Conservation (phyloP, 805 yeast species). For the Pichia exigua region DNA sequence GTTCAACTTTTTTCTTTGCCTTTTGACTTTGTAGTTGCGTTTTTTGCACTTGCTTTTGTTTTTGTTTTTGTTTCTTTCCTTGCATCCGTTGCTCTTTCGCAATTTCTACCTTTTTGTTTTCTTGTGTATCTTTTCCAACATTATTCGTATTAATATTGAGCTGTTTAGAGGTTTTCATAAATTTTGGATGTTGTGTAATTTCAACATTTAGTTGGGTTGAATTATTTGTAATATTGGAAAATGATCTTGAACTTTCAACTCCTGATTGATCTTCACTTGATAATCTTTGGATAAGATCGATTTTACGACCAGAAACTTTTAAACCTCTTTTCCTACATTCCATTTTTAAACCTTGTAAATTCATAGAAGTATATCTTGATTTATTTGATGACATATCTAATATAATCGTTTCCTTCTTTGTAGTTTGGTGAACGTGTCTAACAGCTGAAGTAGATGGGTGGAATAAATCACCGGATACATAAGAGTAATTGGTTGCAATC, state of each 20-base stretch:
- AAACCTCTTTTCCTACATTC: constrained; percentile 57
- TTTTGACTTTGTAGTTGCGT: background rate
- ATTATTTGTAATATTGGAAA: background rate
- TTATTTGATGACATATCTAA: constrained; percentile 18
- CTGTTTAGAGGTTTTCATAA: background rate
- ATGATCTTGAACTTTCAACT: constrained; percentile 7
- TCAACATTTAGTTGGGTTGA: background rate
- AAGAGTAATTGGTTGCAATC: background rate
- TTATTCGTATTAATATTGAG: too few species aligned
- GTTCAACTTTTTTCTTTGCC: background rate
- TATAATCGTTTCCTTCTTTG: constrained; percentile 26
- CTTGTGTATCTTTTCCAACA: background rate
- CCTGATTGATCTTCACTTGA: constrained; percentile 9
- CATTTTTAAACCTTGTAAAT: constrained; percentile 43
- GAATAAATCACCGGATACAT: constrained; percentile 13
- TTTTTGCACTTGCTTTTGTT: background rate
- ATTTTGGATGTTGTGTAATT: background rate
- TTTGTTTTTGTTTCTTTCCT: background rate
- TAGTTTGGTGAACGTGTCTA: constrained; percentile 29
- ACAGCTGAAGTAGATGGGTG: constrained; percentile 3
- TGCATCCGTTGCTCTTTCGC: background rate
- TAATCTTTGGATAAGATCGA: constrained; percentile 41
- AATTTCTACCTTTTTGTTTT: background rate
- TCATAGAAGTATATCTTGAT: constrained; percentile 33
- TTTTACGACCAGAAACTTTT: constrained; percentile 53